Percentiles rank a stretch among this genome's conserved stretches.
These are phyloP conservation scores for Aaosphaeria pasadenensis DNA, from an alignment of 2,329 filamentous ascomycete species.

Conservation along the genomic window DNA sequence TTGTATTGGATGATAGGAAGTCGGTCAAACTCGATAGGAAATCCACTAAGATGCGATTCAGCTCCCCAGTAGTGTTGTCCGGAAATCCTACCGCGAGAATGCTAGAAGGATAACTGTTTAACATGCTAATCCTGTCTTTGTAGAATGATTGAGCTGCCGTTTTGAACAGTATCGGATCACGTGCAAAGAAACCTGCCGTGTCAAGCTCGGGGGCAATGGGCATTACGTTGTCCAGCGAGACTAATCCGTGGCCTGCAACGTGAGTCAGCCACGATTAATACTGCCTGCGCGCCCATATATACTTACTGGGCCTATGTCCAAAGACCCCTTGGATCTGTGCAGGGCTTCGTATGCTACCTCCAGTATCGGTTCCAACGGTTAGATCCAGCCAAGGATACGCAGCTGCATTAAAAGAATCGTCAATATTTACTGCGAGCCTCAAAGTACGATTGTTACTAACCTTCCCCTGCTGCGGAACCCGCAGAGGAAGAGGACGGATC, in stretches of 20 bases:
- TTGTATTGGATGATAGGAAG: slow-evolving; percentile 41
- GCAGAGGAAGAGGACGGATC: slow-evolving; percentile 48
- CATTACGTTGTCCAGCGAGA: slow-evolving; percentile 49
- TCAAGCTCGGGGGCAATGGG: slow-evolving; percentile 48
- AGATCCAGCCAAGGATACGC: slow-evolving; percentile 51
- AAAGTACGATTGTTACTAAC: no score
- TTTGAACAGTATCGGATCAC: slow-evolving; percentile 44
- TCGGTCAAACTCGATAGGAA: slow-evolving; percentile 44
- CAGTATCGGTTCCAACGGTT: slow-evolving; percentile 50
- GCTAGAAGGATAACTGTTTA: slow-evolving; percentile 39
- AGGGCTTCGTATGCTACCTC: slow-evolving; percentile 50
- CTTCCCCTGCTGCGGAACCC: slow-evolving; percentile 41
- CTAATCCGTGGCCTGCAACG: slow-evolving; percentile 39
- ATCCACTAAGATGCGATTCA: slow-evolving; percentile 38
- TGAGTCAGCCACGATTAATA: no score
- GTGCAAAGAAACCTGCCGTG: slow-evolving; percentile 46
- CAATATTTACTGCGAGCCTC: no score
- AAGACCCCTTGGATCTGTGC: slow-evolving; percentile 49
- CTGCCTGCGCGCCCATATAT: no score
- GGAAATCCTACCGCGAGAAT: slow-evolving; percentile 46
- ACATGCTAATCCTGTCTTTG: slow-evolving; percentile 42
- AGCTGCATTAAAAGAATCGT: slow-evolving; percentile 18
- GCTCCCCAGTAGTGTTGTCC: slow-evolving; percentile 20
- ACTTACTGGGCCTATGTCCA: slow-evolving; percentile 44
- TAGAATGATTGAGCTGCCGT: slow-evolving; percentile 47